Conservation (phyloP, 140 eudicot species). For the Ambrosia hybrid region DNA sequence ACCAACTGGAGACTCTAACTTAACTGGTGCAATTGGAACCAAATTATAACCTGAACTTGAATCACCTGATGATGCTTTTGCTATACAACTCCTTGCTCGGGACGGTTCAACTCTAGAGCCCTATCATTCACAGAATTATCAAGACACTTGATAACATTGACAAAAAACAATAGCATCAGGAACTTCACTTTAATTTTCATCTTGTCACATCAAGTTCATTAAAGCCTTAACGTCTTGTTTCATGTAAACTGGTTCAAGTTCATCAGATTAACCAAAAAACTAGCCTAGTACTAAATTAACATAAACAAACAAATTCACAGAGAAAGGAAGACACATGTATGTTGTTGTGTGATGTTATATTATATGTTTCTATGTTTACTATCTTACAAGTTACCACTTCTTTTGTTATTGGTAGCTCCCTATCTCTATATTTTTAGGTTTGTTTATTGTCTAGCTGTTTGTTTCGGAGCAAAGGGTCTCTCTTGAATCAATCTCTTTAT, state of each 20-base stretch:
- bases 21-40: slow-evolving; percentile 71
- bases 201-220: neutral
- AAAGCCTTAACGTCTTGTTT: no score
- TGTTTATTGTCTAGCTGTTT: no score
- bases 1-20: slow-evolving; percentile 85
- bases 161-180: neutral
- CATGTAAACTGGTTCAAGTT: neutral
- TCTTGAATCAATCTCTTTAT: no score
- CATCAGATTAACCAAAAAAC: neutral
- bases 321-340: no score
- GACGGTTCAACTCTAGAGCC: slow-evolving; percentile 45
- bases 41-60: slow-evolving; percentile 43
- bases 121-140: slow-evolving; percentile 34
- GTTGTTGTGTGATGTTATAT: no score
- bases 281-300: no score
- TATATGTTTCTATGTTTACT: no score
- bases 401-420: no score
- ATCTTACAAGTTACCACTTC: no score
- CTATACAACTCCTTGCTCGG: slow-evolving; percentile 51
- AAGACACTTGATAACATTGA: neutral
- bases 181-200: neutral
- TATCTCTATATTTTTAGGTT: no score
- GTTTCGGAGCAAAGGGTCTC: no score
- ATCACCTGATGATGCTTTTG: slow-evolving; percentile 59
- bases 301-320: no score